Evolutionary conservation across 208 protist genomes (phyloP).

Genomic region (Angomonas deanei): DNA sequence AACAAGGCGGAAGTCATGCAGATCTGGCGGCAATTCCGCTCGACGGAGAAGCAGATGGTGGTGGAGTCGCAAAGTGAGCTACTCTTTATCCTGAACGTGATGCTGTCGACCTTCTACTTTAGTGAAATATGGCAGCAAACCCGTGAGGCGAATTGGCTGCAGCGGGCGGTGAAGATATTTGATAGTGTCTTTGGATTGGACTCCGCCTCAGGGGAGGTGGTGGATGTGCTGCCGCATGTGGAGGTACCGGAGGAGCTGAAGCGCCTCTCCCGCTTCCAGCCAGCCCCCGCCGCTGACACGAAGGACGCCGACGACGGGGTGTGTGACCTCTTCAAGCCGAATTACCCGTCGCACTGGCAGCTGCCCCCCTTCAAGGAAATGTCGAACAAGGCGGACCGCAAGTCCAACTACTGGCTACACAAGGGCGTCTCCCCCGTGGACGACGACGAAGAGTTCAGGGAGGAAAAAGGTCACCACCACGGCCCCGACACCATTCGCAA

Average conservation of each 20-base stretch:
- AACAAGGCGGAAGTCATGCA: constrained; percentile 11
- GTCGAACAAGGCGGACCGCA: not conserved
- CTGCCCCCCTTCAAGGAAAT: not conserved
- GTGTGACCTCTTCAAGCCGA: not conserved
- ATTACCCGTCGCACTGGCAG: not conserved
- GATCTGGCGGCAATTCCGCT: constrained; percentile 4
- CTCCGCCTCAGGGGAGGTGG: constrained; percentile 13
- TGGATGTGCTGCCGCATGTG: constrained; percentile 27
- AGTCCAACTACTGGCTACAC: not conserved
- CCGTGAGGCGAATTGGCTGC: constrained; percentile 42
- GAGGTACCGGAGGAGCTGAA: constrained; percentile 22
- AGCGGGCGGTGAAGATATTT: constrained; percentile 45
- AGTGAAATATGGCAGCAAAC: constrained; percentile 57
- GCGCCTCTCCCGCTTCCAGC: constrained; percentile 27
- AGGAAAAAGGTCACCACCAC: constrained; percentile 61
- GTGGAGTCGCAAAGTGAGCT: constrained; percentile 78
- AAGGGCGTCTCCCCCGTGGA: constrained; percentile 11
- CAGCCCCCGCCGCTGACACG: not conserved
- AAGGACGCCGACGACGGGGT: not conserved
- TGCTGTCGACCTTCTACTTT: constrained; percentile 77
- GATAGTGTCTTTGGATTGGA: constrained; percentile 53
- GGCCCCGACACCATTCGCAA: constrained; percentile 74
- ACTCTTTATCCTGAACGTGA: constrained; percentile 71
- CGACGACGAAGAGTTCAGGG: constrained; percentile 26
- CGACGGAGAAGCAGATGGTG: constrained; percentile 28